phyloP scores from a whole-genome alignment of 768 basidiomycete species.

The Lactifluus subvellereus region DNA sequence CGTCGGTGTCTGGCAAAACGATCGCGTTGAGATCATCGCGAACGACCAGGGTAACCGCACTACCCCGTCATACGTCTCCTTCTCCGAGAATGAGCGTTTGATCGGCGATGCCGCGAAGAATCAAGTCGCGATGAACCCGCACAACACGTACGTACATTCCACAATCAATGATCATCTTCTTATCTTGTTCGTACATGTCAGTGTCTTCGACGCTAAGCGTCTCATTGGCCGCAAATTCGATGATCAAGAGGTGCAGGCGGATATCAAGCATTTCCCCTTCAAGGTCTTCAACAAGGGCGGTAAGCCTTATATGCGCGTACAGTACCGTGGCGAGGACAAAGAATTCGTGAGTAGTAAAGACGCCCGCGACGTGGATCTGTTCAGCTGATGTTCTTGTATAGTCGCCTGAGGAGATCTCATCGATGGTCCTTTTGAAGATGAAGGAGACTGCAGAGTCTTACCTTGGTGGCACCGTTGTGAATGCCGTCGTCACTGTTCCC shows the following conservation, averaged over 20 bases:
- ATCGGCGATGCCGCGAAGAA: slow-evolving; percentile 99
- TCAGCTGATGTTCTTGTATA: slow-evolving; percentile 31
- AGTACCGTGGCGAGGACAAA: slow-evolving; percentile 92
- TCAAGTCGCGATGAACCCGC: slow-evolving; percentile 97
- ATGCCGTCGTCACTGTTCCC: slow-evolving; percentile 94
- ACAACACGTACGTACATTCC: slow-evolving; percentile 58
- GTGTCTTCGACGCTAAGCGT: slow-evolving; percentile 98
- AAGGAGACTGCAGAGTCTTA: slow-evolving; percentile 98
- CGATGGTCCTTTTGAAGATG: slow-evolving; percentile 97
- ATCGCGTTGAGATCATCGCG: slow-evolving; percentile 98
- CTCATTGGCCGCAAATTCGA: slow-evolving; percentile 91
- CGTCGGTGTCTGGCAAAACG: slow-evolving; percentile 99
- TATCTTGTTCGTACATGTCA: slow-evolving; percentile 28
- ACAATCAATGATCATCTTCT: slow-evolving; percentile 24
- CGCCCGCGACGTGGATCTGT: neutral
- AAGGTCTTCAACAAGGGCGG: slow-evolving; percentile 78
- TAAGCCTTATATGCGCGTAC: slow-evolving; percentile 84
- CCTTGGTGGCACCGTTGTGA: slow-evolving; percentile 74
- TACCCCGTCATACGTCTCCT: slow-evolving; percentile 93
- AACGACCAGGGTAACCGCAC: slow-evolving; percentile 95
- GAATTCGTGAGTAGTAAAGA: slow-evolving; percentile 63
- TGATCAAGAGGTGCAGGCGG: slow-evolving; percentile 77
- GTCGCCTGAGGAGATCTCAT: slow-evolving; percentile 96
- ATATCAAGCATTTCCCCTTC: slow-evolving; percentile 93
- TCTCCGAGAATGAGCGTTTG: slow-evolving; percentile 91